These are phyloP conservation scores for Aspergillus unguis DNA, from an alignment of 2,329 filamentous ascomycete species.

Conservation along the genomic window DNA sequence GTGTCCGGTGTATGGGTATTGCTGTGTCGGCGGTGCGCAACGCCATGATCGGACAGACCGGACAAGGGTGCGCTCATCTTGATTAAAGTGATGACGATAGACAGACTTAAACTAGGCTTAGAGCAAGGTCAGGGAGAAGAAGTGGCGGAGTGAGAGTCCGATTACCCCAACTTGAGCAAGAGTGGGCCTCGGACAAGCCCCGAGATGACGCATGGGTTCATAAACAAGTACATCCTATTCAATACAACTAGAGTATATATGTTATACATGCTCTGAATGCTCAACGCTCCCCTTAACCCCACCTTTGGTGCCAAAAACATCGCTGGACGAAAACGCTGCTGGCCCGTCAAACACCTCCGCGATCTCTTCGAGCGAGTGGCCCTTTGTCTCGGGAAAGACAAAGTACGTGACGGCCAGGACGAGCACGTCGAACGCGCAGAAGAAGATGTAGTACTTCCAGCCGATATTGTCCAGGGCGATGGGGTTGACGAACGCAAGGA, in stretches of 20 bases:
- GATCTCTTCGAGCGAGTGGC: conserved; percentile 33
- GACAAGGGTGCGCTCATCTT: neutral
- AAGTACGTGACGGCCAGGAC: conserved; percentile 35
- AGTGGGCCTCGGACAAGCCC: too few species aligned
- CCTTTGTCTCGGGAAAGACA: conserved; percentile 35
- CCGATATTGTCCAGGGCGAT: conserved; percentile 30
- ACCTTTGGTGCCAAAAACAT: neutral
- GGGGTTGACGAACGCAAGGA: conserved; percentile 31
- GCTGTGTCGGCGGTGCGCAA: too few species aligned
- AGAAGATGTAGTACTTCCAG: conserved; percentile 41
- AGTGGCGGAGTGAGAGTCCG: too few species aligned
- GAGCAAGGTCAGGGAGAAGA: too few species aligned
- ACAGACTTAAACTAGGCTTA: too few species aligned
- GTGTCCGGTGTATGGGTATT: too few species aligned
- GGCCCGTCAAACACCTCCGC: conserved; percentile 31
- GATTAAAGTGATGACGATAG: too few species aligned
- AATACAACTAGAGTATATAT: neutral
- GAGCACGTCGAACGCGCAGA: conserved; percentile 32
- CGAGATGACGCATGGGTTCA: too few species aligned
- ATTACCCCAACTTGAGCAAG: too few species aligned
- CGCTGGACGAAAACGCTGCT: neutral
- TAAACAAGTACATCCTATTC: too few species aligned
- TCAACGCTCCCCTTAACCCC: neutral
- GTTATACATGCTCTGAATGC: neutral
- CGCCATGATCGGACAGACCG: too few species aligned